Conservation (phyloP, 2,329 filamentous ascomycete genomes). For the Endocalyx cinctus region DNA sequence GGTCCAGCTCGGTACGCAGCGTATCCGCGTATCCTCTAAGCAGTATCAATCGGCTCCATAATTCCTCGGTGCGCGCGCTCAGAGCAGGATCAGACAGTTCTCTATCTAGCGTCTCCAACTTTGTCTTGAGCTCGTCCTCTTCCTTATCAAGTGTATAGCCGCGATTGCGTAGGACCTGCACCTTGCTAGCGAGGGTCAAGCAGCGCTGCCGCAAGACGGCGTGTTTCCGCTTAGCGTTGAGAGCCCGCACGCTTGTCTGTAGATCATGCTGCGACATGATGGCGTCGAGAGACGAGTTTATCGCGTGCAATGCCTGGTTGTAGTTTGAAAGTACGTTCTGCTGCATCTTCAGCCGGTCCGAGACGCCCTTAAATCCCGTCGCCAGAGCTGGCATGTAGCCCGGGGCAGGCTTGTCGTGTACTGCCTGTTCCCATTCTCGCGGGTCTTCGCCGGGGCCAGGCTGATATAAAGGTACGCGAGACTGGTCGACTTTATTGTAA, state of each 20-base stretch:
- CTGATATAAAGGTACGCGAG: constrained; percentile 70
- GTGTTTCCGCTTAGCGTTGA: constrained; percentile 69
- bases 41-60: constrained; percentile 77
- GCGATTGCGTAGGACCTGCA: constrained; percentile 74
- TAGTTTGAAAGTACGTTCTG: constrained; percentile 64
- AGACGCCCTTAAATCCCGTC: constrained; percentile 67
- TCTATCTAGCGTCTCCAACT: constrained; percentile 64
- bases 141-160: constrained; percentile 76
- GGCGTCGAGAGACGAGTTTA: constrained; percentile 68
- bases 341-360: constrained; percentile 68
- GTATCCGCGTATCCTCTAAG: constrained; percentile 68
- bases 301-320: constrained; percentile 70
- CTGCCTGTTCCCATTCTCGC: constrained; percentile 77
- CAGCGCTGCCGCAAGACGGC: constrained; percentile 68
- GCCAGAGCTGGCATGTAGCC: constrained; percentile 74
- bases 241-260: constrained; percentile 66
- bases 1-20: constrained; percentile 70
- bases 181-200: constrained; percentile 69
- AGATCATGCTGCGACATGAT: constrained; percentile 75
- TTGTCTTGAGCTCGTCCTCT: constrained; percentile 73
- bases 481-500: constrained; percentile 77
- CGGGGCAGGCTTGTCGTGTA: constrained; percentile 71
- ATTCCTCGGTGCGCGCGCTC: constrained; percentile 72
- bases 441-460: constrained; percentile 67
- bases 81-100: constrained; percentile 70